Conservation (phyloP, 805 yeast genomes). For the Ogataea pini region DNA sequence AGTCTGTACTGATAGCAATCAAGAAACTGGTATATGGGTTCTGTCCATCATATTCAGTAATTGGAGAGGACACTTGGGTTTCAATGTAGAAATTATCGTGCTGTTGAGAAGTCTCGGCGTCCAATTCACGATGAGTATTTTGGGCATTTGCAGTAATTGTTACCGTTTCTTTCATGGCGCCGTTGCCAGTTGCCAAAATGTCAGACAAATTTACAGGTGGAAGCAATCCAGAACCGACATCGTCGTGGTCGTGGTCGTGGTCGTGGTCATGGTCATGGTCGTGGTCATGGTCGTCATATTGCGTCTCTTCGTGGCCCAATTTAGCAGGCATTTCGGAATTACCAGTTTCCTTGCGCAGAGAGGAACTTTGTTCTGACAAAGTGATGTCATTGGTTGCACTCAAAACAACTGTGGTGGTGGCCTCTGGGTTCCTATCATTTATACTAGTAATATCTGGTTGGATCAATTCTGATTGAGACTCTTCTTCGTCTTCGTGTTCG, state of each 20-base stretch:
- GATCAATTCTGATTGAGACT: constrained; percentile 14
- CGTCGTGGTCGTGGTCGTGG: not conserved
- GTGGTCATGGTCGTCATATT: not conserved
- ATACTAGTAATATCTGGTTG: constrained; percentile 6
- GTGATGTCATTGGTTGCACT: not conserved
- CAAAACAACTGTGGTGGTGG: not conserved
- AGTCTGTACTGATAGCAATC: constrained; percentile 61
- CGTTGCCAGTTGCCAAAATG: not conserved
- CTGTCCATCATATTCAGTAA: constrained; percentile 70
- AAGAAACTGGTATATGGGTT: constrained; percentile 77
- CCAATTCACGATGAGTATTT: not conserved
- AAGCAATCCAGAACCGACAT: constrained; percentile 4
- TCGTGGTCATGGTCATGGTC: constrained; percentile 1
- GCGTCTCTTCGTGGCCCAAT: not conserved
- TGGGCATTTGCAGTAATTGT: not conserved
- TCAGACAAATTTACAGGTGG: not conserved
- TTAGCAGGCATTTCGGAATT: not conserved
- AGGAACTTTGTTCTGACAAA: not conserved
- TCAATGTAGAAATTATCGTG: constrained; percentile 33
- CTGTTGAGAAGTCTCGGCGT: not conserved
- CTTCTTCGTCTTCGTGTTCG: constrained; percentile 6
- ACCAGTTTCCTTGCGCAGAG: not conserved
- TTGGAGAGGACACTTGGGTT: constrained; percentile 56
- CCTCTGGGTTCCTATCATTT: not conserved
- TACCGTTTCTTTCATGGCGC: not conserved